Conservation (phyloP, 108 stramenopile species). For the Stephanodiscus minutulus region DNA sequence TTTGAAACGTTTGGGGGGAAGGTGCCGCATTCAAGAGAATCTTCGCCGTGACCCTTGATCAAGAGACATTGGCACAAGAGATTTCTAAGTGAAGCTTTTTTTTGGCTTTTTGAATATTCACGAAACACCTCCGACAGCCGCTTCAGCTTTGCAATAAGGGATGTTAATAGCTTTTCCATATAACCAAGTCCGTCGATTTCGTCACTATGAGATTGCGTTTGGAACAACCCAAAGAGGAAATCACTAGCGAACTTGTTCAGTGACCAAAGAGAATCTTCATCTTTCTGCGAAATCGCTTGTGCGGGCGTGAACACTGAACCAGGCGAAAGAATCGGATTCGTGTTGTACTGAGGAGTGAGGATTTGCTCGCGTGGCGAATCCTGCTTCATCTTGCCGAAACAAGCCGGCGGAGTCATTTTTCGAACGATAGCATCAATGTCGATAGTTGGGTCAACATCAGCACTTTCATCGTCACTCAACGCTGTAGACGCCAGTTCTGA, state of each 20-base stretch:
- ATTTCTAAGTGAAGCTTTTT: slow-evolving; percentile 24
- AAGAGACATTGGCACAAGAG: slow-evolving; percentile 44
- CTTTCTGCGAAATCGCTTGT: not conserved
- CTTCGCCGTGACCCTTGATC: slow-evolving; percentile 67
- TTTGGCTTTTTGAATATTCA: slow-evolving; percentile 3
- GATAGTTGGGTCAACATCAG: slow-evolving; percentile 56
- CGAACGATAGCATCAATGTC: slow-evolving; percentile 66
- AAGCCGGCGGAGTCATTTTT: slow-evolving; percentile 75
- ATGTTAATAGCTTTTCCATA: slow-evolving; percentile 23
- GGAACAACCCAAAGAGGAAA: slow-evolving; percentile 29
- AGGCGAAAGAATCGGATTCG: slow-evolving; percentile 28
- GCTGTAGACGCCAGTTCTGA: slow-evolving; percentile 29
- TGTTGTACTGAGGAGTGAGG: slow-evolving; percentile 10
- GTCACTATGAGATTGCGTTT: slow-evolving; percentile 6
- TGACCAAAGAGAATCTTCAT: slow-evolving; percentile 40
- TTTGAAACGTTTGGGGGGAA: slow-evolving; percentile 20
- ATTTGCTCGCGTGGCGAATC: not conserved
- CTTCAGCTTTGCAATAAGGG: slow-evolving; percentile 36
- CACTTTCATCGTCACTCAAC: slow-evolving; percentile 33
- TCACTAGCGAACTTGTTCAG: slow-evolving; percentile 41
- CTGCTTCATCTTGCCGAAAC: slow-evolving; percentile 49
- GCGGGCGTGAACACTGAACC: slow-evolving; percentile 29
- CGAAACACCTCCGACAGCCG: slow-evolving; percentile 8
- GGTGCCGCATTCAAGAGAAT: slow-evolving; percentile 33
- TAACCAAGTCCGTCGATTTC: slow-evolving; percentile 20